Evolutionary conservation across 2,329 filamentous ascomycete genomes (phyloP).

Genomic region (Cadophora sp.): DNA sequence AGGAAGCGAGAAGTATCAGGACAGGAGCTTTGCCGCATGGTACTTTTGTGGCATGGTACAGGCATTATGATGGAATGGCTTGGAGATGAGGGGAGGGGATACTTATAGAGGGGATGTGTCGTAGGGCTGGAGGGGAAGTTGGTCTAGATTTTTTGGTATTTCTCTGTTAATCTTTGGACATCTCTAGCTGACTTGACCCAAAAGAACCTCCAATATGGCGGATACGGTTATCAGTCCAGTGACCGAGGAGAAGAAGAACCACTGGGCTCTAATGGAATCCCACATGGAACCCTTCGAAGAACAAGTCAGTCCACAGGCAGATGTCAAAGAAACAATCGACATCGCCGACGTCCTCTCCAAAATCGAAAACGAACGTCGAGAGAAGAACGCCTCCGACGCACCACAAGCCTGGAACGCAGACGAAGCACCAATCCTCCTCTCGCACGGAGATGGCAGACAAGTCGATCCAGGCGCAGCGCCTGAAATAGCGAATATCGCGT

Average conservation of each 20-base stretch:
- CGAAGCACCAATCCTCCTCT: neutral
- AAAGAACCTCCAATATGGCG: neutral
- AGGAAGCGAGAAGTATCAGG: neutral
- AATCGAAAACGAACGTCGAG: neutral
- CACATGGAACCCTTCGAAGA: neutral
- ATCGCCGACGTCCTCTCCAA: slow-evolving; percentile 4
- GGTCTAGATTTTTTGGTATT: neutral
- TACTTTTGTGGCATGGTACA: neutral
- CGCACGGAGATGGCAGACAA: neutral
- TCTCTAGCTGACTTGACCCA: neutral
- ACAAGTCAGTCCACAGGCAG: neutral
- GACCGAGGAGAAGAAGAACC: neutral
- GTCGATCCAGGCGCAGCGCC: neutral
- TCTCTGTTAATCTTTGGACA: neutral
- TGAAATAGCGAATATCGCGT: neutral
- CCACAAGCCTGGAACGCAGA: neutral
- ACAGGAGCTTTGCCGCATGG: neutral
- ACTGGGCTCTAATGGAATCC: neutral
- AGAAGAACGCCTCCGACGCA: neutral
- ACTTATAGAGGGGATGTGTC: neutral
- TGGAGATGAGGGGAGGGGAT: neutral
- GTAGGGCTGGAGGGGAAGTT: neutral
- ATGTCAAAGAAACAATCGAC: neutral
- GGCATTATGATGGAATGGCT: neutral
- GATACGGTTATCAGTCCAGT: neutral